Evolutionary conservation across 1,284 basidiomycete genomes (phyloP), one percentile per base, ranked within the genome.

Genomic region (Dichomitus squalens): DNA sequence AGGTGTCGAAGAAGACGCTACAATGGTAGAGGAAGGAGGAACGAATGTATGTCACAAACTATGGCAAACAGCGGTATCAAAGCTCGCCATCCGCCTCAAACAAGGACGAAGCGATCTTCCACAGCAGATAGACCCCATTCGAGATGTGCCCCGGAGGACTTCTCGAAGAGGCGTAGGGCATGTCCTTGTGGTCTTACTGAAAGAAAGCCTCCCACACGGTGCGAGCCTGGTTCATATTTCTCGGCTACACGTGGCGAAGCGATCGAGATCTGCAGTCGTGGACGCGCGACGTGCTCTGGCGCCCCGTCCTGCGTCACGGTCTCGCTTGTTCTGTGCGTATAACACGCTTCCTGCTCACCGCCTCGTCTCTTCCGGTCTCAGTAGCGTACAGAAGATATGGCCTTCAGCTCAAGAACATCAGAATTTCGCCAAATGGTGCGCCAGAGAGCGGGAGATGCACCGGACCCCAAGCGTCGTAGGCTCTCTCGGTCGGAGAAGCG

Each of bases 71-170:
- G 74, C 76, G 80, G 82, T 84, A 53, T 58, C 53, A 35, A 57
- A 66, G 41, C 56, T 76, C 80, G 77, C 80, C 73, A 76, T 76
- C 76, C 73, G 74, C 88, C 86, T 90, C 88, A 90, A 90, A 90
- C 88, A 74, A 82, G 80, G 85, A 86, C 76, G 55, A n/a, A 39
- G n/a, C 60, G 43, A 53, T 80, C 68, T 81, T 57, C 72, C 75
- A 73, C 72, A 66, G 68, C 62, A 60, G 58, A 66, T 59, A 69
- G 66, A 64, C 65, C 68, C 63, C 61, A 47, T 49, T 54, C 58
- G 36, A 57, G 58, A 64, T 57, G 41, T 12, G 33, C 35, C 40
- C 31, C 33, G 8, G 49, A 38, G 60, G 49, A 47, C 52, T 48
- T 60, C 64, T 65, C 60, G 60, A 57, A 40, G 64, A 67, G 68